Evolutionary conservation across 768 basidiomycete species (phyloP).

Genomic region (Lactifluus hygrophoroides): DNA sequence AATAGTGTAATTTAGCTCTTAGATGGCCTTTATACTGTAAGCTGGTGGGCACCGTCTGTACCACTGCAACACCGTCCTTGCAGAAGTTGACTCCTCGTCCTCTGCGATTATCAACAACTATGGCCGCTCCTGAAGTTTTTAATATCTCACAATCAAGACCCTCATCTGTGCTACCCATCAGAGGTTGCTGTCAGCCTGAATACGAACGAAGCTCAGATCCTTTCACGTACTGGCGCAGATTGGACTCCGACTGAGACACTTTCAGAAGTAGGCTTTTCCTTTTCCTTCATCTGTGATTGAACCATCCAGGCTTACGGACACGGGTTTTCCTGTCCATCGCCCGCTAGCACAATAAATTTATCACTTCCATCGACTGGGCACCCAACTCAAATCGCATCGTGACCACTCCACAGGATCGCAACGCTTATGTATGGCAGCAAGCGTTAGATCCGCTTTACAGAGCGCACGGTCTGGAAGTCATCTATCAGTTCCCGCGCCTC

Average conservation of each 20-base stretch:
- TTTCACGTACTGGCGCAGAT: conserved; percentile 51
- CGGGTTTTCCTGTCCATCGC: background rate
- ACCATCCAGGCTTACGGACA: no score
- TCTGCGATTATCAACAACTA: conserved; percentile 33
- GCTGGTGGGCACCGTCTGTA: no score
- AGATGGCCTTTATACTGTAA: no score
- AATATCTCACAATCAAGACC: conserved; percentile 53
- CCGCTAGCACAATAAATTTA: conserved; percentile 91
- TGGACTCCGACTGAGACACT: conserved; percentile 72
- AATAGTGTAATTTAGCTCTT: background rate
- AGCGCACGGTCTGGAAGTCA: conserved; percentile 69
- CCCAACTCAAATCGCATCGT: conserved; percentile 95
- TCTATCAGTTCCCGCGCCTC: conserved; percentile 39
- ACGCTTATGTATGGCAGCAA: conserved; percentile 97
- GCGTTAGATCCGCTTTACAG: conserved; percentile 63
- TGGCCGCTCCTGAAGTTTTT: conserved; percentile 72
- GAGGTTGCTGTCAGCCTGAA: conserved; percentile 91
- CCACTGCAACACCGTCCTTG: no score
- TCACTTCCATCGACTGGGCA: conserved; percentile 99
- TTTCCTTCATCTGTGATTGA: background rate
- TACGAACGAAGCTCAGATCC: conserved; percentile 81
- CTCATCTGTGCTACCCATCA: conserved; percentile 29
- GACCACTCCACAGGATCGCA: conserved; percentile 96
- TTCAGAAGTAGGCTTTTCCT: conserved; percentile 56
- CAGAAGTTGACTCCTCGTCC: conserved; percentile 89